phyloP scores from a whole-genome alignment of 495 filamentous ascomycete genomes.

The Polyplosphaeria fusca region DNA sequence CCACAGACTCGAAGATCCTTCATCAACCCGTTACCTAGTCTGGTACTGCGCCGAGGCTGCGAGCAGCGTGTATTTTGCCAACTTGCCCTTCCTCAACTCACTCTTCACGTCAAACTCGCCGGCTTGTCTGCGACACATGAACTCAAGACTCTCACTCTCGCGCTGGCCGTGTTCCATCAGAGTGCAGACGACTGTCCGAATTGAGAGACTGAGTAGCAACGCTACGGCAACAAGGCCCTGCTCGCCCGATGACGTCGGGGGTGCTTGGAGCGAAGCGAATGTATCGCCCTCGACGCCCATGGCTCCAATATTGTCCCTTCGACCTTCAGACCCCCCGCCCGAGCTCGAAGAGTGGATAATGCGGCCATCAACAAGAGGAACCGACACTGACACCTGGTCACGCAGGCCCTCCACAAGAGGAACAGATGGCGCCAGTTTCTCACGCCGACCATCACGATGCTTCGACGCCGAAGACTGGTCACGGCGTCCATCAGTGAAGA shows the following conservation, averaged over 20 bases:
- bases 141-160: slow-evolving; percentile 1
- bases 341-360: neutral
- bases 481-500: neutral
- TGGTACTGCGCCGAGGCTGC: slow-evolving; percentile 65
- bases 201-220: slow-evolving; percentile 3
- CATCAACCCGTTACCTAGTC: slow-evolving; percentile 56
- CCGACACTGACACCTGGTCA: neutral
- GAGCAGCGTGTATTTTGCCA: slow-evolving; percentile 60
- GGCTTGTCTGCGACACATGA: neutral
- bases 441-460: neutral
- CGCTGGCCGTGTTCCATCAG: slow-evolving; percentile 16
- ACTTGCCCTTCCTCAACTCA: slow-evolving; percentile 61
- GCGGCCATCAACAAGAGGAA: neutral
- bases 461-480: neutral
- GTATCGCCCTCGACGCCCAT: neutral
- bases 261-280: neutral
- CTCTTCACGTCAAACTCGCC: slow-evolving; percentile 42
- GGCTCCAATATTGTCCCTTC: neutral
- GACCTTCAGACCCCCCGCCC: neutral
- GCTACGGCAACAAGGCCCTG: neutral
- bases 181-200: neutral
- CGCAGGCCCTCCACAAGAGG: neutral
- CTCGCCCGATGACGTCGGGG: neutral
- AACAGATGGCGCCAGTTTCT: neutral
- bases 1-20: slow-evolving; percentile 57